Conservation (phyloP, 257 asterid genomes). For the Solanum ossicruentum region DNA sequence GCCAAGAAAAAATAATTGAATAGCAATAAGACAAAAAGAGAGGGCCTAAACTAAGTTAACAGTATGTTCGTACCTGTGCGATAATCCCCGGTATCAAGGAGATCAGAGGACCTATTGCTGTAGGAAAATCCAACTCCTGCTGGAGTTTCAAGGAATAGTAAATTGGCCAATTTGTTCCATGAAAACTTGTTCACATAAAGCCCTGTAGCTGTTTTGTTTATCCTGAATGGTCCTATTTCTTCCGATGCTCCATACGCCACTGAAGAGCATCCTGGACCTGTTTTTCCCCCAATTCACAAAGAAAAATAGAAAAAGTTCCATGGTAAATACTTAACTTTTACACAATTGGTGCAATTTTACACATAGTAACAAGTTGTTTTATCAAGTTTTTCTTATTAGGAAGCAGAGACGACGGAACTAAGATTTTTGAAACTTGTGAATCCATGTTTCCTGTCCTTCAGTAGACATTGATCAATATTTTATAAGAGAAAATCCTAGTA, state of each 20-base stretch:
- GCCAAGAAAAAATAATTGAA: not conserved
- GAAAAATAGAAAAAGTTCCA: too few relatives aligned
- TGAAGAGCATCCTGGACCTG: slow-evolving; percentile 97
- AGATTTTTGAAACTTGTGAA: not conserved
- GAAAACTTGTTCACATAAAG: slow-evolving; percentile 62
- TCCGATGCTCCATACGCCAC: slow-evolving; percentile 99
- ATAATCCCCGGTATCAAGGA: slow-evolving; percentile 65
- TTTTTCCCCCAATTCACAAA: not conserved
- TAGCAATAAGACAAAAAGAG: not conserved
- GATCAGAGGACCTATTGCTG: slow-evolving; percentile 70
- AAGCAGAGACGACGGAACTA: not conserved
- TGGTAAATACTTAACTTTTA: not conserved
- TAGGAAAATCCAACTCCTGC: slow-evolving; percentile 96
- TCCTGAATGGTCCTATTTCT: slow-evolving; percentile 84
- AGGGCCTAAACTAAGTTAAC: not conserved
- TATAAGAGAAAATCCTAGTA: too few relatives aligned
- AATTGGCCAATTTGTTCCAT: slow-evolving; percentile 78
- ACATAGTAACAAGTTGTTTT: not conserved
- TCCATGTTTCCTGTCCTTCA: not conserved
- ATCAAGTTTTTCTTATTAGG: not conserved
- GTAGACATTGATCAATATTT: not conserved
- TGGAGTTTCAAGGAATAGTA: slow-evolving; percentile 80
- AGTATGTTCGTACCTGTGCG: slow-evolving; percentile 50
- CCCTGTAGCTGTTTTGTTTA: slow-evolving; percentile 48
- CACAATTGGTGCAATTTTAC: not conserved